phyloP scores from a whole-genome alignment of 1,284 basidiomycete genomes.

The Boletus sp. region DNA sequence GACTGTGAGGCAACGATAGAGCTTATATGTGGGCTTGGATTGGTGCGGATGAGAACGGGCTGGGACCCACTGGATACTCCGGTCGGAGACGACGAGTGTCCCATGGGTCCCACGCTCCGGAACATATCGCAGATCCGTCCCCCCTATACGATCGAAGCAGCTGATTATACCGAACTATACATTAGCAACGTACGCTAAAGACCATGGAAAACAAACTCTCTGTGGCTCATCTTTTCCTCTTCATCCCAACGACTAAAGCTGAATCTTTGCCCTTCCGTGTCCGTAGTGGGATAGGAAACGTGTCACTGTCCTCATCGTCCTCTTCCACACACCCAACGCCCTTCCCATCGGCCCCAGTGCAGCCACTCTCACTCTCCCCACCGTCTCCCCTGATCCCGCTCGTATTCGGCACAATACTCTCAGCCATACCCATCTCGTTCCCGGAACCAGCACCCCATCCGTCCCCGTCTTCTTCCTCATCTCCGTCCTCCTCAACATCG shows the following conservation, averaged over 20 bases:
- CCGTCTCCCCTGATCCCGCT: conserved; percentile 54
- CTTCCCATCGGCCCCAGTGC: conserved; percentile 9
- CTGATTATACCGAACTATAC: conserved; percentile 19
- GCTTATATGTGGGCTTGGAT: conserved; percentile 21
- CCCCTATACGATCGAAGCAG: conserved; percentile 5
- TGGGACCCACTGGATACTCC: conserved; percentile 2
- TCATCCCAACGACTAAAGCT: conserved; percentile 46
- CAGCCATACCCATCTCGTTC: conserved; percentile 45
- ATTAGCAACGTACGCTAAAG: conserved; percentile 21
- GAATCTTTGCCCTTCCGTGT: conserved; percentile 56
- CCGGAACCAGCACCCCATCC: conserved; percentile 47
- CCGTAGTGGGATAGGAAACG: conserved; percentile 65
- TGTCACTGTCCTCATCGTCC: conserved; percentile 60
- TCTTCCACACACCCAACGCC: conserved; percentile 22
- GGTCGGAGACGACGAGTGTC: not conserved
- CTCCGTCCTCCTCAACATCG: conserved; percentile 34
- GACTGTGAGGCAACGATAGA: not conserved
- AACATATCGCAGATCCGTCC: conserved; percentile 10
- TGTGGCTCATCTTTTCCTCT: conserved; percentile 56
- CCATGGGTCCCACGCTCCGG: conserved; percentile 30
- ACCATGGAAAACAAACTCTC: conserved; percentile 1
- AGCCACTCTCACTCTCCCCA: conserved; percentile 16
- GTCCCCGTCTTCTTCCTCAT: conserved; percentile 45
- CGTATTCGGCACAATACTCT: conserved; percentile 54
- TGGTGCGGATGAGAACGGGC: conserved; percentile 27